A percentile compares a stretch with the other conserved stretches of the same genome.
Evolutionary conservation across 805 yeast species (phyloP).

Genomic region (Zygosaccharomyces bisporus): DNA sequence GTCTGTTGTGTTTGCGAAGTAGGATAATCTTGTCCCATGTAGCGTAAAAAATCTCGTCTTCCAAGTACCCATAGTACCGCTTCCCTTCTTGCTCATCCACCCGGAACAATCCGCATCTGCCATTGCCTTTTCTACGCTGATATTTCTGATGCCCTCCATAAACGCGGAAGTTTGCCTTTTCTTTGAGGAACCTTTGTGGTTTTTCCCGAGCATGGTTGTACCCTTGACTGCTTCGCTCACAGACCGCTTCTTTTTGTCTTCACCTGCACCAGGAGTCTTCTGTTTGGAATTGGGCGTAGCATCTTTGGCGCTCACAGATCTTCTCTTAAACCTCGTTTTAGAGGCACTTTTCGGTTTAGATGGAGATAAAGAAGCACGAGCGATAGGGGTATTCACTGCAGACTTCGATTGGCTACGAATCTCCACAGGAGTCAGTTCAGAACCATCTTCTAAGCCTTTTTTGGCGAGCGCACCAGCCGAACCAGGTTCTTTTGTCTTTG

Average conservation of each 20-base stretch:
- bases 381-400: conserved; percentile 9
- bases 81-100: conserved; percentile 94
- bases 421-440: conserved; percentile 18
- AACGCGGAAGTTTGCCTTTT: conserved; percentile 75
- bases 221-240: conserved; percentile 49
- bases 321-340: conserved; percentile 38
- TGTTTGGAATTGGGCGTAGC: conserved; percentile 22
- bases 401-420: conserved; percentile 7
- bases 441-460: conserved; percentile 23
- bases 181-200: conserved; percentile 44
- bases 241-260: conserved; percentile 39
- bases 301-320: conserved; percentile 49
- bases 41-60: conserved; percentile 76
- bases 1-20: conserved; percentile 75
- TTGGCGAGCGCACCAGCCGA: conserved; percentile 27
- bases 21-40: conserved; percentile 90
- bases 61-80: conserved; percentile 85
- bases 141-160: conserved; percentile 78
- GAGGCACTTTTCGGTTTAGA: conserved; percentile 13
- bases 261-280: conserved; percentile 34
- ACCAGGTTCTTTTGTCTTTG: conserved; percentile 14
- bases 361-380: conserved; percentile 11
- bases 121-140: conserved; percentile 74
- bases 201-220: conserved; percentile 51
- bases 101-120: conserved; percentile 77